phyloP scores from a whole-genome alignment of 768 basidiomycete species.

The Solioccasus polychromus region DNA sequence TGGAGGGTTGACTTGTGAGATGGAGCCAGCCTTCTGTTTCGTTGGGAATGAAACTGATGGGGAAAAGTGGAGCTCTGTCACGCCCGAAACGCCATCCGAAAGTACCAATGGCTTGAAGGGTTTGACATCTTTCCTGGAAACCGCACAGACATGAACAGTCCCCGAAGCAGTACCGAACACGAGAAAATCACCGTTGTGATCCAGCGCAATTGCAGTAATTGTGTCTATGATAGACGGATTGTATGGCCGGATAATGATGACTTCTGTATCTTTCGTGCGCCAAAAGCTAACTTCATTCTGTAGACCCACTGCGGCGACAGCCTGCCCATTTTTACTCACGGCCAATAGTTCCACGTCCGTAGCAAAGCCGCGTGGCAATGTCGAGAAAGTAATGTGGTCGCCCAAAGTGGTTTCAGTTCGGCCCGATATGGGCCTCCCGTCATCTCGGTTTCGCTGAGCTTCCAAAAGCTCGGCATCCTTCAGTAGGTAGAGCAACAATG shows the following conservation, averaged over 20 bases:
- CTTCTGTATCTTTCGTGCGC: constrained; percentile 44
- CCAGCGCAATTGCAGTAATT: constrained; percentile 61
- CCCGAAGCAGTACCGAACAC: constrained; percentile 75
- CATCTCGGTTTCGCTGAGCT: constrained; percentile 67
- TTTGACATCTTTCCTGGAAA: constrained; percentile 39
- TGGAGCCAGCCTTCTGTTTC: constrained; percentile 19
- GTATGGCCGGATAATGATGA: constrained; percentile 46
- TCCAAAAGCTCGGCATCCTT: constrained; percentile 91
- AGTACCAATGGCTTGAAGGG: constrained; percentile 41
- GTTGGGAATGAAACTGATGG: constrained; percentile 2
- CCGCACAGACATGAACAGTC: constrained; percentile 58
- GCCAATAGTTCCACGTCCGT: constrained; percentile 84
- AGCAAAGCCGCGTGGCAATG: constrained; percentile 75
- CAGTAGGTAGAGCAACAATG: constrained; percentile 77
- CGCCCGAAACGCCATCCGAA: constrained; percentile 43
- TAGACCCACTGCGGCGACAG: constrained; percentile 69
- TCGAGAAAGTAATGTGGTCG: constrained; percentile 53
- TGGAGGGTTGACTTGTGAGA: constrained; percentile 11
- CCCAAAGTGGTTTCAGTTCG: constrained; percentile 33
- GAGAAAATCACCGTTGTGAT: constrained; percentile 56
- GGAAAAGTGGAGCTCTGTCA: constrained; percentile 53
- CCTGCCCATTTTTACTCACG: constrained; percentile 60
- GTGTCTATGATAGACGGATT: constrained; percentile 44
- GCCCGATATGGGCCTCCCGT: constrained; percentile 36
- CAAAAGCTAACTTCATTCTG: constrained; percentile 77